These are phyloP conservation scores for Globisporangium irregulare DNA, from an alignment of 352 stramenopile genomes.

Conservation along the genomic window DNA sequence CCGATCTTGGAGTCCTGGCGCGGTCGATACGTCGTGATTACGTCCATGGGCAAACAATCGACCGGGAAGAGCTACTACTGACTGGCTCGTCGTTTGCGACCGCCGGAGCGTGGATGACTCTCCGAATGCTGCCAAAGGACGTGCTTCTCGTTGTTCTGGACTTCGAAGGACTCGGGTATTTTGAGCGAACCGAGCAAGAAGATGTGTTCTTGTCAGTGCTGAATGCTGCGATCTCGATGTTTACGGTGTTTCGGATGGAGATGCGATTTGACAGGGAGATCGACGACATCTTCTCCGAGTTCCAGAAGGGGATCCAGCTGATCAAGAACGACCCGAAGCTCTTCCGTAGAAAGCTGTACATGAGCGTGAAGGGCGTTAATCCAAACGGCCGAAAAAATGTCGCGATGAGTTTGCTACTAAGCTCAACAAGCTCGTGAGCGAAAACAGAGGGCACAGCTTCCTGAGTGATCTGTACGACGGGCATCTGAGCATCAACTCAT, in stretches of 20 bases:
- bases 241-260: conserved; percentile 78
- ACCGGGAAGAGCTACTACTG: conserved; percentile 79
- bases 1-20: conserved; percentile 13
- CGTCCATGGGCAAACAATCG: conserved; percentile 34
- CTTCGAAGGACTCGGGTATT: conserved; percentile 73
- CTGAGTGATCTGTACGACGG: conserved; percentile 51
- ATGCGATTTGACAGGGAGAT: conserved; percentile 80
- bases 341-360: conserved; percentile 61
- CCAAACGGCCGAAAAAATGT: conserved; percentile 22
- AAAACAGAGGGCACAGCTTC: conserved; percentile 58
- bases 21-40: conserved; percentile 10
- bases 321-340: conserved; percentile 56
- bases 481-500: conserved; percentile 54
- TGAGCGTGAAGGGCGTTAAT: conserved; percentile 79
- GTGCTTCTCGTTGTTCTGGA: conserved; percentile 65
- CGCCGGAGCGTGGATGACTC: conserved; percentile 60
- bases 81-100: conserved; percentile 74
- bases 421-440: conserved; percentile 39
- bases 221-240: conserved; percentile 68
- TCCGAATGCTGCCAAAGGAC: conserved; percentile 35
- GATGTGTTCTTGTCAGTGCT: conserved; percentile 75
- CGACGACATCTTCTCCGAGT: conserved; percentile 58
- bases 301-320: conserved; percentile 63
- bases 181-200: conserved; percentile 70
- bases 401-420: conserved; percentile 39